Evolutionary conservation across 2,329 filamentous ascomycete species (phyloP).

Genomic region (Beauveria sp.): DNA sequence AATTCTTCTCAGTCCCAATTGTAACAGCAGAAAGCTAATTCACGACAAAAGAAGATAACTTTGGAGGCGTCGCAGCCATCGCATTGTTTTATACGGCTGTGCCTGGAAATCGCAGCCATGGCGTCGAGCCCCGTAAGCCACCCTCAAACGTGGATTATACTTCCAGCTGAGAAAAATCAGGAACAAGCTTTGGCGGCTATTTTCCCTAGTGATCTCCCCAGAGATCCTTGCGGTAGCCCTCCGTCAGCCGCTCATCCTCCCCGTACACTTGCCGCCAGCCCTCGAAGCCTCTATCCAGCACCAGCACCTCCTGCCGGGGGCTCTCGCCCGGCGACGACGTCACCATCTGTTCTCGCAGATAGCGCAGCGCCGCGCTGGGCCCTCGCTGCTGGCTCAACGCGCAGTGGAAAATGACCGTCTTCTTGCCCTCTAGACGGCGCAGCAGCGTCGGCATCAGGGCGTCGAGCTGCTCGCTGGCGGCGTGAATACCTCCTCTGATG

Average conservation of each 20-base stretch:
- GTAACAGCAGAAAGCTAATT: neutral
- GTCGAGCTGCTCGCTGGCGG: conserved; percentile 67
- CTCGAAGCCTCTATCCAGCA: conserved; percentile 77
- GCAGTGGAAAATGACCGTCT: conserved; percentile 90
- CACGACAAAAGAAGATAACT: neutral
- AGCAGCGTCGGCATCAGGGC: conserved; percentile 75
- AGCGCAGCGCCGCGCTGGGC: conserved; percentile 73
- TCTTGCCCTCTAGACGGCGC: conserved; percentile 65
- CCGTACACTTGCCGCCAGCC: conserved; percentile 85
- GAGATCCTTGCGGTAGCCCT: conserved; percentile 75
- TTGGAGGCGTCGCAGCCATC: neutral
- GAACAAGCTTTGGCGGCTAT: neutral
- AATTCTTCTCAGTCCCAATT: neutral
- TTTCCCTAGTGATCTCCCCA: conserved; percentile 55
- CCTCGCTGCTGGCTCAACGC: conserved; percentile 86
- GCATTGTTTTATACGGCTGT: neutral
- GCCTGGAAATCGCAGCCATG: neutral
- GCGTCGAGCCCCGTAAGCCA: neutral
- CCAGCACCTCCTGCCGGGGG: conserved; percentile 63
- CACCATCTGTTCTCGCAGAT: conserved; percentile 62
- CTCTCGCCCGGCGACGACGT: conserved; percentile 19
- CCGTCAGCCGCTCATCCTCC: conserved; percentile 70
- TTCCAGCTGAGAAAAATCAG: neutral
- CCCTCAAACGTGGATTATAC: neutral
- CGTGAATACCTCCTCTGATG: conserved; percentile 69